Evolutionary conservation across 2,329 filamentous ascomycete genomes (phyloP).

Genomic region (Parascedosporium putredinis): DNA sequence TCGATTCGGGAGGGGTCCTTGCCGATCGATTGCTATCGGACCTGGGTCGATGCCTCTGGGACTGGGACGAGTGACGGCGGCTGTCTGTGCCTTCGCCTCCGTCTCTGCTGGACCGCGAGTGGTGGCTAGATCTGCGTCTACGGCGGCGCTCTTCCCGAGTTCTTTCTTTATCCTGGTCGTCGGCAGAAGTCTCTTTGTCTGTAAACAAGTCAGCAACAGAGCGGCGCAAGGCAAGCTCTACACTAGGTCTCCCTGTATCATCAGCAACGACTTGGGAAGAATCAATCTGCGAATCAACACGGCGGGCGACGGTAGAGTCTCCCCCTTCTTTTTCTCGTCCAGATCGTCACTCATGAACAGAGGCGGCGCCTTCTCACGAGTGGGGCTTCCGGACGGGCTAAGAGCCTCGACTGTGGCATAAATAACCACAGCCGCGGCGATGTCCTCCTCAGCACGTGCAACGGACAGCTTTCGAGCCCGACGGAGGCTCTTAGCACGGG

Average conservation of each 20-base stretch:
- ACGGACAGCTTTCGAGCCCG: conserved; percentile 34
- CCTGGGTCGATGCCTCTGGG: conserved; percentile 9
- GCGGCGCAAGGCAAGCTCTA: conserved; percentile 22
- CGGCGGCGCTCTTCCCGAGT: conserved; percentile 14
- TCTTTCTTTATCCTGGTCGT: conserved; percentile 22
- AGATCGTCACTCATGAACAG: conserved; percentile 2
- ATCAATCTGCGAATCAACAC: conserved; percentile 5
- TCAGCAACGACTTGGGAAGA: conserved; percentile 6
- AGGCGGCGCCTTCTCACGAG: neutral
- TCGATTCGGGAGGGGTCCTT: conserved; percentile 10
- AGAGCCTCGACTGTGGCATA: conserved; percentile 40
- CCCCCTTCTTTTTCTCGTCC: neutral
- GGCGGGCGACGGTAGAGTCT: neutral
- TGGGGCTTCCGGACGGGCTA: conserved; percentile 27
- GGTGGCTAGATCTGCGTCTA: conserved; percentile 6
- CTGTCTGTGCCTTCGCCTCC: conserved; percentile 8
- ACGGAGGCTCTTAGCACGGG: conserved; percentile 32
- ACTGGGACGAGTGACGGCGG: conserved; percentile 7
- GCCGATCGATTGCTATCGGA: conserved; percentile 19
- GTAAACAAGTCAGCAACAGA: conserved; percentile 45
- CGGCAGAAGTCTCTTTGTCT: conserved; percentile 27
- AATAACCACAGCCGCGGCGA: conserved; percentile 43
- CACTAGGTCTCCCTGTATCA: neutral
- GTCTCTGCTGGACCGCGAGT: conserved; percentile 5
- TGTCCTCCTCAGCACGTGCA: conserved; percentile 37